phyloP scores from a whole-genome alignment of 345 rosid species.

The Litchi chinensis region DNA sequence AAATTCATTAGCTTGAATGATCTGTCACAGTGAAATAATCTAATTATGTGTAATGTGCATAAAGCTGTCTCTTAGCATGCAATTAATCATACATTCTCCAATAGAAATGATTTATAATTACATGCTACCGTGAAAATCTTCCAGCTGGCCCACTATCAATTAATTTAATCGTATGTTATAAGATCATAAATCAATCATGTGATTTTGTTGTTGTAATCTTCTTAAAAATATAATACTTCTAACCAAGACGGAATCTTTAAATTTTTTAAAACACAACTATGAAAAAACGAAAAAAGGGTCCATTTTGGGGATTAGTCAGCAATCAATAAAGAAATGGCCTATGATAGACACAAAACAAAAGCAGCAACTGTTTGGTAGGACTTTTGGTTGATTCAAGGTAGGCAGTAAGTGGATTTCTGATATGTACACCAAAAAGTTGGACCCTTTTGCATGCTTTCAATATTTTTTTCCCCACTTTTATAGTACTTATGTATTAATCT shows the following conservation, averaged over 20 bases:
- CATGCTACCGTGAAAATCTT: background rate
- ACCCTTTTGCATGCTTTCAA: background rate
- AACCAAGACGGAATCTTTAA: background rate
- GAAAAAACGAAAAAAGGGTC: background rate
- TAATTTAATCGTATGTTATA: background rate
- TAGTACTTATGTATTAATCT: background rate
- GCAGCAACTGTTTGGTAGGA: background rate
- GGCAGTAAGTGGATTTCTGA: slow-evolving; percentile 18
- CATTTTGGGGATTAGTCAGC: background rate
- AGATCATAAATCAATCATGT: background rate
- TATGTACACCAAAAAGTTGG: background rate
- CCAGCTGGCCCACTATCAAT: background rate
- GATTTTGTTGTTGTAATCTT: background rate
- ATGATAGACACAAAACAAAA: background rate
- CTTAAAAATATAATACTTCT: background rate
- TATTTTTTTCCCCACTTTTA: background rate
- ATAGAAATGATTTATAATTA: background rate
- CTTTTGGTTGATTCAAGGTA: background rate
- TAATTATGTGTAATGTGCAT: background rate
- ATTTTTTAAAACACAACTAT: background rate
- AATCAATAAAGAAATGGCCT: background rate
- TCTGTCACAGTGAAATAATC: background rate
- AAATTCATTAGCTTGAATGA: background rate
- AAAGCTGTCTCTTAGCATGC: background rate
- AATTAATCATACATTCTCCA: background rate